These are phyloP conservation scores for Gymnopilus junonius DNA, from an alignment of 768 basidiomycete genomes.

Conservation along the genomic window DNA sequence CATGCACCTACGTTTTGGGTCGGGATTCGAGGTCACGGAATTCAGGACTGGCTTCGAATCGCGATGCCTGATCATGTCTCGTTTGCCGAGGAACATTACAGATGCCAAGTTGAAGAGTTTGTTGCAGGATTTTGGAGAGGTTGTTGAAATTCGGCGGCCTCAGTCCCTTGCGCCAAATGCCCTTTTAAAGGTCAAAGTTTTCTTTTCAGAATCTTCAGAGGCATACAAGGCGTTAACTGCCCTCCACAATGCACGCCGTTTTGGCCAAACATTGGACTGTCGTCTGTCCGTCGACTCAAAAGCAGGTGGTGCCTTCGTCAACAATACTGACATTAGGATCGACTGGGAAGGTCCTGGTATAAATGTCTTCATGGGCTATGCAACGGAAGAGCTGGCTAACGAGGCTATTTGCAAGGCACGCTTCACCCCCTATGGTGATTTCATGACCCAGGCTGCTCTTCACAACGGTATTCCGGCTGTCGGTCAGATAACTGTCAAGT, in stretches of 20 bases:
- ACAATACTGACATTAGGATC: constrained; percentile 60
- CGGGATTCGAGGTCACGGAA: constrained; percentile 63
- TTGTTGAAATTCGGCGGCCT: constrained; percentile 41
- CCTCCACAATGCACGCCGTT: constrained; percentile 51
- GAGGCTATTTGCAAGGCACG: constrained; percentile 51
- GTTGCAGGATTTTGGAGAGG: constrained; percentile 51
- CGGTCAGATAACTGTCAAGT: constrained; percentile 62
- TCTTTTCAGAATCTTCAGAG: constrained; percentile 50
- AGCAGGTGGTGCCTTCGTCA: constrained; percentile 41
- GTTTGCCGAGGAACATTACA: constrained; percentile 46
- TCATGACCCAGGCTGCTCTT: constrained; percentile 48
- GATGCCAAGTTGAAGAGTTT: constrained; percentile 38
- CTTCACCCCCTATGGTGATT: constrained; percentile 39
- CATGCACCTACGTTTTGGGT: constrained; percentile 56
- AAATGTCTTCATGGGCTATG: constrained; percentile 68
- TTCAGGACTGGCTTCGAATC: constrained; percentile 74
- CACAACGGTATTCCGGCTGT: constrained; percentile 64
- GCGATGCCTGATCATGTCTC: constrained; percentile 57
- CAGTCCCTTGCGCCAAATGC: constrained; percentile 9
- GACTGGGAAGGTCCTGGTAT: constrained; percentile 62
- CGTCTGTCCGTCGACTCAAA: constrained; percentile 47
- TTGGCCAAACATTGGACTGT: constrained; percentile 44
- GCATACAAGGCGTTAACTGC: constrained; percentile 56
- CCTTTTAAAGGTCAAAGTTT: constrained; percentile 42
- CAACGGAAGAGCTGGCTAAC: constrained; percentile 49